Base-by-base conservation (phyloP, 2,329 filamentous ascomycete species). In the Thyridium curvatum region DNA sequence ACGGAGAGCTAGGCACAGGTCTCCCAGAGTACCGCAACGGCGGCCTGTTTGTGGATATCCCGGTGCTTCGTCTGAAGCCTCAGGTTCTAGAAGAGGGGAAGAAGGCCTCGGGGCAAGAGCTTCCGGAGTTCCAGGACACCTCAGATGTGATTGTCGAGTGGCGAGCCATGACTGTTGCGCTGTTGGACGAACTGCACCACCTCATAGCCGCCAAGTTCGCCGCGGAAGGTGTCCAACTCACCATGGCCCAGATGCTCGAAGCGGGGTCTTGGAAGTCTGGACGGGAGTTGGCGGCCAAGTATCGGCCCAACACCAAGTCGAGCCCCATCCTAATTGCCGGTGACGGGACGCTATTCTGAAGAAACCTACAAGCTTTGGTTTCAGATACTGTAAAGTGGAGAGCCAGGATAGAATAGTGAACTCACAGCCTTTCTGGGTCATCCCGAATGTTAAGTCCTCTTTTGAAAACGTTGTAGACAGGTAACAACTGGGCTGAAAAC, bases 11-110 rank as follows among this genome's bases (percentile, higher is more conserved):
- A 7, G 72, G 94, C 47, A 96, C 90, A 1, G 90, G 88, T 16
- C 69, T 96, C 4, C 89, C 90, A 0, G 90, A 96, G 58, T 96
- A 96, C 58, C 79, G 90, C 41, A 96, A 96, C 51, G 90, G 90
- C 32, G 90, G 90, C 12, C 70, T 96, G 3, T 82, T 96, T 44
- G 81, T 96, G 44, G 79, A 96, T 54, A 81, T 89, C 26, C 89
- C 88, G 2, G 76, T 95, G 4, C 60, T 95, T 43, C 87, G 75
- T 1, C 65, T 96, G 32, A 93, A 91, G 57, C 63, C 73, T 2
- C 69, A 74, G 4, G 86, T 91, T 44, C 63, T 71, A 42, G 73
- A 85, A 52, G 77, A 85, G 18, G 89, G 89, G 3, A 61, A 94
- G 16, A 71, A 78, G 39, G 60, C 64, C 32, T 74, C 51, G 52